These are phyloP conservation scores for Rhodotorula sphaerocarpa DNA, from an alignment of 768 basidiomycete genomes.

Conservation along the genomic window DNA sequence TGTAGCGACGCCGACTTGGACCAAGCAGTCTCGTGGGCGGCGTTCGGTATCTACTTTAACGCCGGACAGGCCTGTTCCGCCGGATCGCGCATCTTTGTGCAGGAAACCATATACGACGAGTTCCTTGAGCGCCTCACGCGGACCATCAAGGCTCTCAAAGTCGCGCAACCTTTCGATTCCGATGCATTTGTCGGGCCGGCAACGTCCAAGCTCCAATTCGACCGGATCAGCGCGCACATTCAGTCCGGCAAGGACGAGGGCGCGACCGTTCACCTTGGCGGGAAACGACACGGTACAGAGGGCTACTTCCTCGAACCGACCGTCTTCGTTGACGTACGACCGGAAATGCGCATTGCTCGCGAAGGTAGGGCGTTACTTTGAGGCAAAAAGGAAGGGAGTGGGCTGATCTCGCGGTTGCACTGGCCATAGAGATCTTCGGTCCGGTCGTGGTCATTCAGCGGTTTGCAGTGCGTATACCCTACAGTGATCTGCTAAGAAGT, in stretches of 20 bases:
- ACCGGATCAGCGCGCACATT: slow-evolving; percentile 74
- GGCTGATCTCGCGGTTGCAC: background rate
- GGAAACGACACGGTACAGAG: slow-evolving; percentile 53
- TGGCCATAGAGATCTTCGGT: slow-evolving; percentile 36
- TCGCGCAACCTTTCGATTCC: slow-evolving; percentile 62
- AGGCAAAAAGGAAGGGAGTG: background rate
- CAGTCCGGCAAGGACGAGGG: slow-evolving; percentile 63
- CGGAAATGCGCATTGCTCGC: slow-evolving; percentile 64
- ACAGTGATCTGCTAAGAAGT: no score
- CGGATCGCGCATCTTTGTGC: slow-evolving; percentile 73
- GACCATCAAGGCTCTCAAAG: slow-evolving; percentile 49
- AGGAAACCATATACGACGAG: slow-evolving; percentile 66
- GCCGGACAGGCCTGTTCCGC: slow-evolving; percentile 72
- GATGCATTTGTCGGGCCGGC: slow-evolving; percentile 65
- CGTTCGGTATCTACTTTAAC: slow-evolving; percentile 67
- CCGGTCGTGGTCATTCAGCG: slow-evolving; percentile 68
- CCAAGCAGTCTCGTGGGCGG: slow-evolving; percentile 43
- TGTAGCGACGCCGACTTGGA: slow-evolving; percentile 38
- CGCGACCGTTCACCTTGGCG: slow-evolving; percentile 60
- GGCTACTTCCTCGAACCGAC: slow-evolving; percentile 54
- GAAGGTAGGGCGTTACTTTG: slow-evolving; percentile 35
- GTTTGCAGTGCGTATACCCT: slow-evolving; percentile 49
- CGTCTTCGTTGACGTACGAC: slow-evolving; percentile 55
- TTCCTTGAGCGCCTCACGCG: slow-evolving; percentile 58
- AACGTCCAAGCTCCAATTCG: slow-evolving; percentile 59